Evolutionary conservation across 805 yeast species (phyloP).

Genomic region (Barnettozyma sp.): DNA sequence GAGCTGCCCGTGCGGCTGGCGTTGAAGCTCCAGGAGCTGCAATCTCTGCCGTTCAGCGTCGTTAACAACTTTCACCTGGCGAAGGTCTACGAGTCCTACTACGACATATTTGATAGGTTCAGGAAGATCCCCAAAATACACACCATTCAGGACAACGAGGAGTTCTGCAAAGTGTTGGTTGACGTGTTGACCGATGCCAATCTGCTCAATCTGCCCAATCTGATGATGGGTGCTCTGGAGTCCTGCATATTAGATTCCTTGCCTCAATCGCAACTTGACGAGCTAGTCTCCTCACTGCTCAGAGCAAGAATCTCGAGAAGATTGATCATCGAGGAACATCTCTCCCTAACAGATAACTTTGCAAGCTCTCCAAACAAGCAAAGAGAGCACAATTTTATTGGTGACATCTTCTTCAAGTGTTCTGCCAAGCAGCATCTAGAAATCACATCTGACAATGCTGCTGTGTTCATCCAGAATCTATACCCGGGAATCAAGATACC

Average conservation of each 20-base stretch:
- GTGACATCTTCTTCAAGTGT: constrained; percentile 80
- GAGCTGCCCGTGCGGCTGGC: constrained; percentile 85
- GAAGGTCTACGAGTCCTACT: constrained; percentile 84
- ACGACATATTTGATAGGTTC: constrained; percentile 79
- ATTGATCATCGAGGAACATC: constrained; percentile 86
- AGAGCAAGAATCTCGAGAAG: constrained; percentile 86
- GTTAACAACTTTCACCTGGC: constrained; percentile 81
- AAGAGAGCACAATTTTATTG: constrained; percentile 43
- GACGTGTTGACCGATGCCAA: constrained; percentile 68
- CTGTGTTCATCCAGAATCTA: constrained; percentile 44
- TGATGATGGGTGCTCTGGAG: constrained; percentile 91
- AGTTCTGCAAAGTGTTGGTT: constrained; percentile 58
- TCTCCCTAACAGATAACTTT: constrained; percentile 66
- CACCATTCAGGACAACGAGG: constrained; percentile 66
- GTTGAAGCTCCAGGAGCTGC: constrained; percentile 71
- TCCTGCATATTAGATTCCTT: constrained; percentile 52
- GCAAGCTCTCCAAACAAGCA: constrained; percentile 38
- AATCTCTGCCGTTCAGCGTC: constrained; percentile 73
- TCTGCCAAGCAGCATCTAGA: constrained; percentile 62
- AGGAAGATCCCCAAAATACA: constrained; percentile 64
- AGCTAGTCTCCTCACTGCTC: constrained; percentile 66
- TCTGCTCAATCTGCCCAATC: constrained; percentile 73
- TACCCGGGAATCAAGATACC: constrained; percentile 61
- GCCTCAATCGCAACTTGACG: constrained; percentile 60
- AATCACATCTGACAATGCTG: constrained; percentile 44